Conservation (phyloP, 78 protist species). For the Reticulomyxa filosa region DNA sequence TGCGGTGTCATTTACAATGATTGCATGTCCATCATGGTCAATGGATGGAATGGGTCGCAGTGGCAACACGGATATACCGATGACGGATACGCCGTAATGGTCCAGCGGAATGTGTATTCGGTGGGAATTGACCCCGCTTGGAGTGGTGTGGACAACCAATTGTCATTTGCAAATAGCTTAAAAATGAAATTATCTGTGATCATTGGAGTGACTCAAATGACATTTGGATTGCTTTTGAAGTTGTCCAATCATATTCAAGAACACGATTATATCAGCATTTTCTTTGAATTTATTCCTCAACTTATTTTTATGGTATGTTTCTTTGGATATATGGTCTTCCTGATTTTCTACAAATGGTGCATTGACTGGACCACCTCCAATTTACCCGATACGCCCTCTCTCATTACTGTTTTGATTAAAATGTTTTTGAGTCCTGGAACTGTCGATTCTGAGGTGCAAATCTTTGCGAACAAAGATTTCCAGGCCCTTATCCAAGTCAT, state of each 20-base stretch:
- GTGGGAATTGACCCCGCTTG: slow-evolving; percentile 78
- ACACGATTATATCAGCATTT: slow-evolving; percentile 22
- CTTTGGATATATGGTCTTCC: slow-evolving; percentile 79
- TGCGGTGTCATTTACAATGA: slow-evolving; percentile 96
- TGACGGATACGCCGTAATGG: too few species aligned
- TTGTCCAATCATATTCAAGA: too few species aligned
- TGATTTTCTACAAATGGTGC: slow-evolving; percentile 64
- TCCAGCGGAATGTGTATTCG: too few species aligned
- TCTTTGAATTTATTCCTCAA: slow-evolving; percentile 74
- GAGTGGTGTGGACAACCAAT: slow-evolving; percentile 57
- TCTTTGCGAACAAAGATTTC: too few species aligned
- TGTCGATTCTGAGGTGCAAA: background rate
- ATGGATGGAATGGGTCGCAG: slow-evolving; percentile 11
- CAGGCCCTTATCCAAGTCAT: too few species aligned
- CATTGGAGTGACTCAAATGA: slow-evolving; percentile 85
- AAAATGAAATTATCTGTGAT: slow-evolving; percentile 96
- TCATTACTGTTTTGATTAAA: slow-evolving; percentile 47
- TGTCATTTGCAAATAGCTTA: slow-evolving; percentile 77
- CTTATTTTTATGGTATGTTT: slow-evolving; percentile 70
- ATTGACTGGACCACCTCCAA: background rate
- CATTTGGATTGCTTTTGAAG: slow-evolving; percentile 73
- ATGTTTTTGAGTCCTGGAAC: slow-evolving; percentile 48
- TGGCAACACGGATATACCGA: too few species aligned
- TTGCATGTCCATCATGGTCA: slow-evolving; percentile 38
- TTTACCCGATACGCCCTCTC: slow-evolving; percentile 25